A percentile compares a stretch with the other conserved stretches of the same genome.
These are phyloP conservation scores for Pseudotsuga menziesii DNA, from an alignment of 75 land plant genomes.

Conservation along the genomic window DNA sequence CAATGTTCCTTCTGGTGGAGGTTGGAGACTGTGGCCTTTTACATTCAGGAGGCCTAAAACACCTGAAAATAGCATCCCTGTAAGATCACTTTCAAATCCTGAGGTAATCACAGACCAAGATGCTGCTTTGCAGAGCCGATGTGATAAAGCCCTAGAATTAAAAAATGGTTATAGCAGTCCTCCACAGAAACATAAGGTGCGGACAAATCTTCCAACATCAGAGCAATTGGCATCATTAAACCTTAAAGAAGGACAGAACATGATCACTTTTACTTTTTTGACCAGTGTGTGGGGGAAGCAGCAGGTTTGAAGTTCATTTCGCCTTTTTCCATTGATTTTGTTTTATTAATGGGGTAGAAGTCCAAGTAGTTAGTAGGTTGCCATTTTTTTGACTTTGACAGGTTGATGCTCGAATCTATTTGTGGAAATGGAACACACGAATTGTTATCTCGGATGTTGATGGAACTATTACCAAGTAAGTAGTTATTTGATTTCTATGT, in stretches of 20 bases:
- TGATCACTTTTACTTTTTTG: conserved; percentile 75
- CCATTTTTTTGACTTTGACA: conserved; percentile 15
- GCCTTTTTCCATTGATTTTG: background rate
- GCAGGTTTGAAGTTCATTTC: conserved; percentile 47
- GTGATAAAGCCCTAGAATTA: conserved; percentile 19
- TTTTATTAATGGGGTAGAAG: background rate
- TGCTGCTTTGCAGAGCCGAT: conserved; percentile 31
- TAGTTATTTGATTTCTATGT: background rate
- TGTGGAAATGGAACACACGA: conserved; percentile 97
- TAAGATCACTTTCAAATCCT: conserved; percentile 51
- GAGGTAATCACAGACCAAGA: conserved; percentile 66
- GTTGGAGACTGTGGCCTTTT: conserved; percentile 94
- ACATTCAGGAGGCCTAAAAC: conserved; percentile 63
- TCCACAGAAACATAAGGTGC: conserved; percentile 41
- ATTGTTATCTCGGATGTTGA: conserved; percentile 99
- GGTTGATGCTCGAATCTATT: conserved; percentile 95
- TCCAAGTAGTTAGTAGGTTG: background rate
- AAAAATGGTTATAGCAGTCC: conserved; percentile 21
- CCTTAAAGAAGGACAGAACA: conserved; percentile 89
- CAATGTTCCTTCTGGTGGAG: conserved; percentile 44
- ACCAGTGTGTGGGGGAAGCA: conserved; percentile 85
- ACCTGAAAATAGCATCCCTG: conserved; percentile 50
- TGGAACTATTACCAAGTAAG: conserved; percentile 98
- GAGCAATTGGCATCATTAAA: conserved; percentile 85
- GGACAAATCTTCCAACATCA: conserved; percentile 77